Base-by-base conservation (phyloP, 2,329 filamentous ascomycete species). In the Fusarium protoensiforme region DNA sequence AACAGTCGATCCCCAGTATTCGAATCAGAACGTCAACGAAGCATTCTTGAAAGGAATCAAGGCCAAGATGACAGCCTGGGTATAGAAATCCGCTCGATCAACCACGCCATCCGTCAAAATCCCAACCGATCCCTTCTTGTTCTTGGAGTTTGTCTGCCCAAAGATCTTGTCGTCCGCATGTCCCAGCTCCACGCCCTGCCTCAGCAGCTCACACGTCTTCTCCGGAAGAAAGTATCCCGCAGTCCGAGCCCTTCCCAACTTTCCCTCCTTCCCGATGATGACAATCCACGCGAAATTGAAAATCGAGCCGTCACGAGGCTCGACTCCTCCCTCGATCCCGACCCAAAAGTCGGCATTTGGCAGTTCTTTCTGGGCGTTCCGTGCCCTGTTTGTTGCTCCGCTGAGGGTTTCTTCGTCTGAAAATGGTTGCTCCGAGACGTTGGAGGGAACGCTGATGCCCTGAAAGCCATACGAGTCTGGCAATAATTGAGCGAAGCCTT, bases 261-360 rank as follows among this genome's bases (percentile, higher is more conserved):
- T 75, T 7, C 78, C 79, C 5, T 79, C 75, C 7, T 67, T 70
- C 11, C 72, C 71, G 7, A 78, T 70, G 2, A 85, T 74, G 2
- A 81, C 82, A 11, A 85, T 77, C 83, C 84, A 85, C 3, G 83
- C 84, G 74, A 85, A 85, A 11, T 80, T 81, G 63, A 79, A 76
- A 27, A 84, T 74, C 10, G 77, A 71, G 14, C 69, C 65, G 9
- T 67, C 66, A n/a, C 71, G 69, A 11, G 74, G 72, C 38, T 83
- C 81, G 5, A 85, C 78, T 4, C 84, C 84, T 22, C 84, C 84
- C 69, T 85, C 84, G 20, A 85, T 78, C 7, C 84, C 84, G 36
- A 85, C 74, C 81, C 82, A 85, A 69, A 78, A 85, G 51, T 84
- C 79, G 1, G 81, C 83, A 24, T 79, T 70, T 3, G 80, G 79